Conservation (phyloP, 2,329 filamentous ascomycete genomes). For the Sphaerulina vaccinii region DNA sequence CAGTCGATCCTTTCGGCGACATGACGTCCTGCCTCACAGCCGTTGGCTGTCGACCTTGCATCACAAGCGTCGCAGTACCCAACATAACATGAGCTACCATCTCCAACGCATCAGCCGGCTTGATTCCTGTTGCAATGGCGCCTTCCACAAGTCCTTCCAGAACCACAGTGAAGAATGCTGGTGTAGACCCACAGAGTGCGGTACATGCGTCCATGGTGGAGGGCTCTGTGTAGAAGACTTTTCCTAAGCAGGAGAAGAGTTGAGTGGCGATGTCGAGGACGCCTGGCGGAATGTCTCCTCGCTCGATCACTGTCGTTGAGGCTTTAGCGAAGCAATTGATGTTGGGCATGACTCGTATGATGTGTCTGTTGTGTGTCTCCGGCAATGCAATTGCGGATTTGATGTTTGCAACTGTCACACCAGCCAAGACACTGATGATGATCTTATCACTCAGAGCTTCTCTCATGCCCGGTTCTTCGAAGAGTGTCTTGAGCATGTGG, state of each 20-base stretch:
- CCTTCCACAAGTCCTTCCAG: conserved; percentile 73
- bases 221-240: conserved; percentile 66
- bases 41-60: conserved; percentile 69
- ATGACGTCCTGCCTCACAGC: conserved; percentile 69
- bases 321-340: conserved; percentile 5
- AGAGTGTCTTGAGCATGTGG: conserved; percentile 8
- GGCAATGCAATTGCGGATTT: neutral
- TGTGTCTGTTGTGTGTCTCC: neutral
- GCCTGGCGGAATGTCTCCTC: neutral
- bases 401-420: conserved; percentile 11
- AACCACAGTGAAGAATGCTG: conserved; percentile 72
- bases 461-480: conserved; percentile 9
- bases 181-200: conserved; percentile 69
- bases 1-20: conserved; percentile 73
- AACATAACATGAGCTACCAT: conserved; percentile 78
- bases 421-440: conserved; percentile 17
- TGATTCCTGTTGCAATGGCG: conserved; percentile 72
- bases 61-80: conserved; percentile 66
- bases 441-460: conserved; percentile 14
- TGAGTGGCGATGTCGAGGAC: conserved; percentile 59
- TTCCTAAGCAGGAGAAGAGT: conserved; percentile 72
- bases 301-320: conserved; percentile 17
- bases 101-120: conserved; percentile 65
- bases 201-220: conserved; percentile 69
- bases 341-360: conserved; percentile 18